Evolutionary conservation across 768 basidiomycete genomes (phyloP).

Genomic region (Podaxis sp.): DNA sequence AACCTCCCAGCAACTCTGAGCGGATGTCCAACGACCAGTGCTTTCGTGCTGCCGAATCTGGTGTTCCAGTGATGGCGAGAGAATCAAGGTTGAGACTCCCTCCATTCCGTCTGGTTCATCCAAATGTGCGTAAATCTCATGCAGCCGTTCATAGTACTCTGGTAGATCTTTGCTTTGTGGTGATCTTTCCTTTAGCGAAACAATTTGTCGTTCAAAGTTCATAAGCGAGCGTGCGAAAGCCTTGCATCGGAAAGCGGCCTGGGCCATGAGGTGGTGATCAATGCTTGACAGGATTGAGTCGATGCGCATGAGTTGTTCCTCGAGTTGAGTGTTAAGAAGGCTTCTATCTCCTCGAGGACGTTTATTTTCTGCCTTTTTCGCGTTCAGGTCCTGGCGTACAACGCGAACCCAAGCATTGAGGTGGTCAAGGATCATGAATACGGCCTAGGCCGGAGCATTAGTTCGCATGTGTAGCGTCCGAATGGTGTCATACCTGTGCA

Average conservation of each 20-base stretch:
- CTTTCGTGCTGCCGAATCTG: conserved; percentile 98
- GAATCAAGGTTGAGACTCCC: conserved; percentile 84
- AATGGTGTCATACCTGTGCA: conserved; percentile 69
- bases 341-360: conserved; percentile 37
- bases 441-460: conserved; percentile 50
- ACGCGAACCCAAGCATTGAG: conserved; percentile 86
- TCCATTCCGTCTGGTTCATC: conserved; percentile 99
- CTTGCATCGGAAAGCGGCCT: conserved; percentile 92
- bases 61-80: conserved; percentile 89
- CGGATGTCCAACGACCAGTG: conserved; percentile 95
- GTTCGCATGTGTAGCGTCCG: neutral
- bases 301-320: conserved; percentile 65
- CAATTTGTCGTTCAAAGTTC: conserved; percentile 88
- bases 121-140: conserved; percentile 93
- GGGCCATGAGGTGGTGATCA: conserved; percentile 84
- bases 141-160: conserved; percentile 82
- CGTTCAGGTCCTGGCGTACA: conserved; percentile 61
- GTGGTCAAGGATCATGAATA: conserved; percentile 95
- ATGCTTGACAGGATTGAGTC: conserved; percentile 84
- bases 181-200: conserved; percentile 44
- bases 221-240: conserved; percentile 92
- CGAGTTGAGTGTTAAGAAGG: conserved; percentile 35
- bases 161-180: conserved; percentile 51
- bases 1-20: conserved; percentile 99
- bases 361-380: conserved; percentile 49